A percentile compares a stretch with the other conserved stretches of the same genome.
Evolutionary conservation across 495 filamentous ascomycete species (phyloP).

Genomic region (Staphylotrichum longicolle): DNA sequence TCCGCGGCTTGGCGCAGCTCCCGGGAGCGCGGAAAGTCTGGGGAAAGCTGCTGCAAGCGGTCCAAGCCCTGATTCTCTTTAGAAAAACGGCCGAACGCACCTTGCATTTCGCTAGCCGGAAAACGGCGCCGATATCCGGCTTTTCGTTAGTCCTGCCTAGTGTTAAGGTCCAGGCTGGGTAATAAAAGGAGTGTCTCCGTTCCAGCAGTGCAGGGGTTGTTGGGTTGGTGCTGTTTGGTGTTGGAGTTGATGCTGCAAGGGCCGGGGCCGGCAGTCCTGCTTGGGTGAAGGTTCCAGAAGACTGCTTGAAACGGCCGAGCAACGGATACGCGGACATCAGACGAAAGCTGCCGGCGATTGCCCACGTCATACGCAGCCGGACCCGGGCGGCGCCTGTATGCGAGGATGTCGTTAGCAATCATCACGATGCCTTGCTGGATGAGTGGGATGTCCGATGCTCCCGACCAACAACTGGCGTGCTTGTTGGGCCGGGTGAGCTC

Average conservation of each 20-base stretch:
- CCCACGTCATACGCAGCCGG: too few relatives aligned
- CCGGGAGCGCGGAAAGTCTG: constrained; percentile 37
- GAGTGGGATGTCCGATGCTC: not conserved
- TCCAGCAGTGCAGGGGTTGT: constrained; percentile 4
- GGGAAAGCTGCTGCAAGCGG: constrained; percentile 26
- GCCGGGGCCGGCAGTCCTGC: too few relatives aligned
- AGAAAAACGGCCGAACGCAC: constrained; percentile 13
- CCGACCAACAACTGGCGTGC: not conserved
- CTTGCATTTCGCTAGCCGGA: constrained; percentile 31
- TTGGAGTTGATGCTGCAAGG: too few relatives aligned
- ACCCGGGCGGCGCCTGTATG: not conserved
- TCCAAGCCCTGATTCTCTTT: not conserved
- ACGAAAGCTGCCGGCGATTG: not conserved
- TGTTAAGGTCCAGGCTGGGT: not conserved
- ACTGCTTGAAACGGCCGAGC: constrained; percentile 36
- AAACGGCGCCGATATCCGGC: constrained; percentile 31
- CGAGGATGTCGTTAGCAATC: not conserved
- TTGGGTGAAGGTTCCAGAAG: constrained; percentile 32
- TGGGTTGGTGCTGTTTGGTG: too few relatives aligned
- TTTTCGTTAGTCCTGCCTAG: not conserved
- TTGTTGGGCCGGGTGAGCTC: too few relatives aligned
- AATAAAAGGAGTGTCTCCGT: not conserved
- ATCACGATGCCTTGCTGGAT: too few relatives aligned
- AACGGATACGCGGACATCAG: constrained; percentile 14
- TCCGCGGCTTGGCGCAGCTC: constrained; percentile 27